Percentiles rank a stretch among this genome's conserved stretches.
phyloP scores from a whole-genome alignment of 2,329 filamentous ascomycete species.

The Orbilia oligospora region DNA sequence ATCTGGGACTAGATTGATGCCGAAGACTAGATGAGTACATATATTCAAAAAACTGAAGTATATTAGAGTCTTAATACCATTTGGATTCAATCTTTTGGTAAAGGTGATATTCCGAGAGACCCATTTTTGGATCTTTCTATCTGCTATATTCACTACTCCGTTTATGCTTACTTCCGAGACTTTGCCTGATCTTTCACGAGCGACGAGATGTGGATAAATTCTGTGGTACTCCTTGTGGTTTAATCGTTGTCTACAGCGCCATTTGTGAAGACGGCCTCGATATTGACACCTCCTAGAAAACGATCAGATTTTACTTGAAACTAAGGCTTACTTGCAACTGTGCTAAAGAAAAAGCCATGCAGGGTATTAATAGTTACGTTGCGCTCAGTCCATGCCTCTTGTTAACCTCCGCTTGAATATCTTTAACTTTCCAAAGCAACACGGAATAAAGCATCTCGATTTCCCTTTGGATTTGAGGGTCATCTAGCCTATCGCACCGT shows the following conservation, averaged over 20 bases:
- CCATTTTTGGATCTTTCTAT: slow-evolving; percentile 10
- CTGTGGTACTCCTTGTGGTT: slow-evolving; percentile 5
- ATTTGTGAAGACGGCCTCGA: slow-evolving; percentile 18
- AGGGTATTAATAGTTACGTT: slow-evolving; percentile 22
- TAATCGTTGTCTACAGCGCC: slow-evolving; percentile 1
- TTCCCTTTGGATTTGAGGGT: slow-evolving; percentile 2
- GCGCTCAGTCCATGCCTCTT: not conserved
- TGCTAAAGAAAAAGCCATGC: too few species aligned
- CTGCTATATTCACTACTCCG: not conserved
- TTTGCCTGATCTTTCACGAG: slow-evolving; percentile 20
- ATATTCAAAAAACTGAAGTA: not conserved
- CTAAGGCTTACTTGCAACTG: too few species aligned
- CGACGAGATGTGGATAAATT: not conserved
- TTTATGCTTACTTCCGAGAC: not conserved
- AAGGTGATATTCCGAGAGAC: slow-evolving; percentile 31
- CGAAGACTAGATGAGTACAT: not conserved
- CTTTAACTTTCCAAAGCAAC: not conserved
- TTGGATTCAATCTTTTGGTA: not conserved
- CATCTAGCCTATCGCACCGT: not conserved
- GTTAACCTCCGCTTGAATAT: slow-evolving; percentile 1
- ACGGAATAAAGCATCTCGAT: slow-evolving; percentile 5
- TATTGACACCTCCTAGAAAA: slow-evolving; percentile 7
- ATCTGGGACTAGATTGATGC: not conserved
- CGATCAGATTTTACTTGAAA: too few species aligned
- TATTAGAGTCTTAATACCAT: too few species aligned